A percentile compares a stretch with the other conserved stretches of the same genome.
Evolutionary conservation across 208 protist genomes (phyloP).

Genomic region (Leishmania tropica): DNA sequence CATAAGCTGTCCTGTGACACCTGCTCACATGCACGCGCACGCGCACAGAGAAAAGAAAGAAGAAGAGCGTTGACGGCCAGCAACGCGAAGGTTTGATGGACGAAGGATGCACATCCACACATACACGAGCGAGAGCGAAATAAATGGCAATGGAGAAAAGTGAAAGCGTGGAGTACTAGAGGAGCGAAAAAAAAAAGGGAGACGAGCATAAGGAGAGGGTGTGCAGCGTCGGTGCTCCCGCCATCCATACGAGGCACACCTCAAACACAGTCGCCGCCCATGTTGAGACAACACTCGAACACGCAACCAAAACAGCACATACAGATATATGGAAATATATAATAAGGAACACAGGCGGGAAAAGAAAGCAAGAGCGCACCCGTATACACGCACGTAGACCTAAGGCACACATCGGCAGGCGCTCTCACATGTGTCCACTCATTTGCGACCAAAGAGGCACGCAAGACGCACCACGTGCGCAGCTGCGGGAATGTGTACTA

Average conservation of each 20-base stretch:
- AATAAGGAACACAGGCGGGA: background rate
- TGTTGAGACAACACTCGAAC: background rate
- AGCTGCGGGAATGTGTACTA: background rate
- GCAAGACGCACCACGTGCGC: background rate
- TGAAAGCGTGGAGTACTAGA: background rate
- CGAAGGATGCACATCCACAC: background rate
- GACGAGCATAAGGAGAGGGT: too few relatives aligned
- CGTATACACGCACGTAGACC: background rate
- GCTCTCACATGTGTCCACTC: background rate
- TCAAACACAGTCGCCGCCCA: background rate
- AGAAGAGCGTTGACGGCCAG: background rate
- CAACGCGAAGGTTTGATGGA: background rate
- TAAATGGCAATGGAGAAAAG: background rate
- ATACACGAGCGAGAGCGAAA: background rate
- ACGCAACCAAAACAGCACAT: background rate
- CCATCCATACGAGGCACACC: background rate
- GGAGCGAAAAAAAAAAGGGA: background rate
- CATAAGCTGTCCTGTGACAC: too few relatives aligned
- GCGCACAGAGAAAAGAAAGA: background rate
- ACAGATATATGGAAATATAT: background rate
- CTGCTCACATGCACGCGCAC: background rate
- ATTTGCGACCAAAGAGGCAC: background rate
- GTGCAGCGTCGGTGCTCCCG: background rate
- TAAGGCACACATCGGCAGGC: background rate
- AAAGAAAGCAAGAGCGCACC: background rate